Evolutionary conservation across 2,329 filamentous ascomycete genomes (phyloP).

Genomic region (Aspergillus versicolor): DNA sequence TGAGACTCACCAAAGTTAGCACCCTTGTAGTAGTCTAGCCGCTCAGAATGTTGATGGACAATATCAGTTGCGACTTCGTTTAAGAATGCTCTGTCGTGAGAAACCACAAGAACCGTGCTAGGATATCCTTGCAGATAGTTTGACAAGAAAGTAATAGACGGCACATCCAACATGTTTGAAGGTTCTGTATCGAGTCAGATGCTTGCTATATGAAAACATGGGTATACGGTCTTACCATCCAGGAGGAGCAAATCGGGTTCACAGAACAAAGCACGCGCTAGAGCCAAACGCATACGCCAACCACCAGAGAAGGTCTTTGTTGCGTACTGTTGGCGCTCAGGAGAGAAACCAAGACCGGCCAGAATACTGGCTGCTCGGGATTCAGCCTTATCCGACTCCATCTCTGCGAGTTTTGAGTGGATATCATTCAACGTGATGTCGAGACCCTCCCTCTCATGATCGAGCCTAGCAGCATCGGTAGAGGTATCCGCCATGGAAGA

Average conservation of each 20-base stretch:
- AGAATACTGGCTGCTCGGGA: conserved; percentile 93
- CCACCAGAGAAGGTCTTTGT: conserved; percentile 99
- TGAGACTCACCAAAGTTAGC: conserved; percentile 71
- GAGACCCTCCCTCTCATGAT: conserved; percentile 83
- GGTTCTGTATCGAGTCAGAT: conserved; percentile 62
- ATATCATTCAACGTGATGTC: conserved; percentile 90
- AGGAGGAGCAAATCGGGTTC: conserved; percentile 94
- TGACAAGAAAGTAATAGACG: conserved; percentile 97
- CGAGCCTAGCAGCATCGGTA: conserved; percentile 78
- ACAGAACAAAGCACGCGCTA: conserved; percentile 94
- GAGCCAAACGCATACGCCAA: conserved; percentile 97
- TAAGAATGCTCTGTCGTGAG: conserved; percentile 97
- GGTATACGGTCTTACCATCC: conserved; percentile 54
- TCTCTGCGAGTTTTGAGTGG: conserved; percentile 87
- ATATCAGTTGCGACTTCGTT: conserved; percentile 99
- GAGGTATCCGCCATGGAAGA: conserved; percentile 86
- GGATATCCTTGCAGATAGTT: conserved; percentile 94
- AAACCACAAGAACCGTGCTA: conserved; percentile 92
- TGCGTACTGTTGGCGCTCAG: conserved; percentile 85
- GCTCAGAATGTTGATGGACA: conserved; percentile 95
- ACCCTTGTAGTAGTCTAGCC: conserved; percentile 97
- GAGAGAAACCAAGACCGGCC: conserved; percentile 92
- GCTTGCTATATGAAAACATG: not conserved
- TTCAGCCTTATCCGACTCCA: conserved; percentile 99
- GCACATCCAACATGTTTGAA: conserved; percentile 99